These are phyloP conservation scores for Eucalyptus pauciflora DNA, from an alignment of 345 rosid genomes.

Conservation along the genomic window DNA sequence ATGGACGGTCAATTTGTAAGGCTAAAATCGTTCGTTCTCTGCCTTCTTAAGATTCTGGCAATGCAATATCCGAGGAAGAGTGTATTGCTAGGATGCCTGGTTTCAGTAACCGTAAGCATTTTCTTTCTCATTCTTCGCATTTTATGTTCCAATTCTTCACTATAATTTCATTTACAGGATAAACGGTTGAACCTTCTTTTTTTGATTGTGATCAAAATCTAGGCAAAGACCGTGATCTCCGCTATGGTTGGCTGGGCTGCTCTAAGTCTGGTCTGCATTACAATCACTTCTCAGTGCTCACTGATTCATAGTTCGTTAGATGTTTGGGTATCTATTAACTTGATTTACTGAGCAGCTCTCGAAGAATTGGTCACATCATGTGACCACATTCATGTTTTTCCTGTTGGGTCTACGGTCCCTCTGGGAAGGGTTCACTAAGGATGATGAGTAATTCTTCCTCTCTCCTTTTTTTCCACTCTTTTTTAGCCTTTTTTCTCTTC, in stretches of 20 bases:
- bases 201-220: background rate
- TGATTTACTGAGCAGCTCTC: background rate
- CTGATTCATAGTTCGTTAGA: background rate
- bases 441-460: background rate
- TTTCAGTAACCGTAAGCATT: constrained; percentile 1
- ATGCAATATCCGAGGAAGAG: constrained; percentile 10
- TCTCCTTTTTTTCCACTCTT: background rate
- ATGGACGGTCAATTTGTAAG: background rate
- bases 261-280: constrained; percentile 6
- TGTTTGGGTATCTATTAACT: background rate
- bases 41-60: constrained; percentile 1
- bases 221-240: constrained; percentile 6
- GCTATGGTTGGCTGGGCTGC: constrained; percentile 12
- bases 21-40: background rate
- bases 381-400: constrained; percentile 1
- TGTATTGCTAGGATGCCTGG: constrained; percentile 7
- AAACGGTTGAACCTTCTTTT: background rate
- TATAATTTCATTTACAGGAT: background rate
- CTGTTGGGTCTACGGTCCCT: background rate
- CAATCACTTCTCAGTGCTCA: background rate
- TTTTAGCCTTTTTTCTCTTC: background rate
- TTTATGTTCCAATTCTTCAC: background rate
- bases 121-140: background rate
- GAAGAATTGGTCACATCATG: constrained; percentile 4
- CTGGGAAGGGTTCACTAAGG: constrained; percentile 2